Percentiles rank a stretch among this genome's conserved stretches.
These are phyloP conservation scores for Trichosporon inkin DNA, from an alignment of 1,284 basidiomycete genomes.

Conservation along the genomic window DNA sequence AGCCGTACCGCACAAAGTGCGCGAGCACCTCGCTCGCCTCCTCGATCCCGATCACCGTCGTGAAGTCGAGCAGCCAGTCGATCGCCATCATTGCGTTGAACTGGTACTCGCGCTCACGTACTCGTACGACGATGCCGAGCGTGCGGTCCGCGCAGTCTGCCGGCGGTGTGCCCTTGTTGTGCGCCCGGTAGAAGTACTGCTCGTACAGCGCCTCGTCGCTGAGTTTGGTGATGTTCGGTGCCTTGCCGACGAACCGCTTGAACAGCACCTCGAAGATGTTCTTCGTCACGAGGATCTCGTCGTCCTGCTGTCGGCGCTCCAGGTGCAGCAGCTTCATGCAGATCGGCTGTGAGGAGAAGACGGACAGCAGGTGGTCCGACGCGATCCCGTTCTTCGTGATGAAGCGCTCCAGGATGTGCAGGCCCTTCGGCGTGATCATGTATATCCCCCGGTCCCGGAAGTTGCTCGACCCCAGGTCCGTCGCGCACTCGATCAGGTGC, in stretches of 20 bases:
- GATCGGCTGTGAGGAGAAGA: slow-evolving; percentile 90
- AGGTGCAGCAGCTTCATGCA: slow-evolving; percentile 97
- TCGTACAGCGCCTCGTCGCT: slow-evolving; percentile 48
- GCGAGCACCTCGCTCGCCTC: slow-evolving; percentile 96
- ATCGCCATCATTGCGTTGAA: slow-evolving; percentile 82
- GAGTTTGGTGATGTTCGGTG: slow-evolving; percentile 63
- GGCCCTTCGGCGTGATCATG: slow-evolving; percentile 91
- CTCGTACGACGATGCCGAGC: slow-evolving; percentile 49
- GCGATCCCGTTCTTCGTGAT: slow-evolving; percentile 97
- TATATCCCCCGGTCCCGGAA: slow-evolving; percentile 99
- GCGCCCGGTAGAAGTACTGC: slow-evolving; percentile 38
- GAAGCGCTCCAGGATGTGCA: slow-evolving; percentile 97
- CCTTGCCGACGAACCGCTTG: slow-evolving; percentile 83
- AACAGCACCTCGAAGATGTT: slow-evolving; percentile 92
- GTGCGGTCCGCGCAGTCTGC: slow-evolving; percentile 46
- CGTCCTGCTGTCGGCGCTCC: slow-evolving; percentile 84
- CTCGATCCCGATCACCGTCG: slow-evolving; percentile 90
- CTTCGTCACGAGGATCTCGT: slow-evolving; percentile 95
- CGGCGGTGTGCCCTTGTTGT: slow-evolving; percentile 25
- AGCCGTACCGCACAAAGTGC: slow-evolving; percentile 92
- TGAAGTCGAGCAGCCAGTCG: slow-evolving; percentile 97
- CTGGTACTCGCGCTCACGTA: slow-evolving; percentile 59
- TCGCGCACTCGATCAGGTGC: slow-evolving; percentile 91
- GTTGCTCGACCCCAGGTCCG: slow-evolving; percentile 75
- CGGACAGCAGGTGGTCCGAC: slow-evolving; percentile 76